These are phyloP conservation scores for Suhomyces faveliae DNA, from an alignment of 805 yeast genomes.

Conservation along the genomic window DNA sequence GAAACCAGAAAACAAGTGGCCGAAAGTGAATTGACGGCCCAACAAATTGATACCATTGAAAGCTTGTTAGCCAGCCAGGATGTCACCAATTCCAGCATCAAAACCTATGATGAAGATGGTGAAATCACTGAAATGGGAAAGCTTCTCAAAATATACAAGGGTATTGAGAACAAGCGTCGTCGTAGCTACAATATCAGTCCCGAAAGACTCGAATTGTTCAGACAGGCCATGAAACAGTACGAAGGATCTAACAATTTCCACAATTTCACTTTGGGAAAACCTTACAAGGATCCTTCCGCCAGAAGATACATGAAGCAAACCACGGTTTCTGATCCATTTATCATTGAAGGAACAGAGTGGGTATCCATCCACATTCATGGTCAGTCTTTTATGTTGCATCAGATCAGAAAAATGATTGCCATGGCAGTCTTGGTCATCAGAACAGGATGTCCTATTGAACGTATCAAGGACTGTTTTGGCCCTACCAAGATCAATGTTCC, in stretches of 20 bases:
- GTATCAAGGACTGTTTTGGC: conserved; percentile 77
- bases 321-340: conserved; percentile 81
- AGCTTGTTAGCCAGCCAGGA: conserved; percentile 10
- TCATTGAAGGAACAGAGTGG: conserved; percentile 95
- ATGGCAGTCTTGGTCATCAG: conserved; percentile 87
- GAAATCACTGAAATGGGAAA: conserved; percentile 37
- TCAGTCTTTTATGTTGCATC: conserved; percentile 97
- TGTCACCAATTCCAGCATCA: conserved; percentile 20
- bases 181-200: conserved; percentile 64
- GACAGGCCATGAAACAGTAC: conserved; percentile 68
- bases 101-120: conserved; percentile 33
- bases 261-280: conserved; percentile 81
- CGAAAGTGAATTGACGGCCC: conserved; percentile 33
- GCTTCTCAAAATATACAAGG: conserved; percentile 53
- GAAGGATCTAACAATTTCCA: conserved; percentile 92
- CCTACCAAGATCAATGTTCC: conserved; percentile 82
- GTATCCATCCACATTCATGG: conserved; percentile 94
- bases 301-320: conserved; percentile 77
- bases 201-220: conserved; percentile 60
- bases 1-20: conserved; percentile 41
- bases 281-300: conserved; percentile 81
- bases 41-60: conserved; percentile 21
- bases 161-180: conserved; percentile 64
- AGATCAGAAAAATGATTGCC: conserved; percentile 96
- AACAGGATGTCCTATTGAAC: conserved; percentile 75